phyloP scores from a whole-genome alignment of 192 early-diverging fungal species.

The Mortierella antarctica region DNA sequence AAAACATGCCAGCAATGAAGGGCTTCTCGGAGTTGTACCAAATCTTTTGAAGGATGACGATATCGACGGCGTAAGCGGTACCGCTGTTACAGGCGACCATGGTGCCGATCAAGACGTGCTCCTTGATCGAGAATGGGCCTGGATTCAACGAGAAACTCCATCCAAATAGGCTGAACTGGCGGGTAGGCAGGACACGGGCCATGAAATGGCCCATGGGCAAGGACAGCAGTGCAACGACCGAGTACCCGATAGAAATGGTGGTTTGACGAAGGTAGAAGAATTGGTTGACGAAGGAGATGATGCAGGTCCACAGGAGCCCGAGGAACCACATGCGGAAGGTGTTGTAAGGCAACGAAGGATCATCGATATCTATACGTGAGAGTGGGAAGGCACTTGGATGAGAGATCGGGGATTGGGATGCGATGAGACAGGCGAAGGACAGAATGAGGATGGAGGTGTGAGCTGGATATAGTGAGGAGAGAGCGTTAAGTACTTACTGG shows the following conservation, averaged over 20 bases:
- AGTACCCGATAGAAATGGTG: conserved; percentile 41
- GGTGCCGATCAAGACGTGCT: conserved; percentile 65
- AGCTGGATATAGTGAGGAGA: no score
- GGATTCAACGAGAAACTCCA: conserved; percentile 59
- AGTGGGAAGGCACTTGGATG: no score
- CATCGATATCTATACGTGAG: conserved; percentile 48
- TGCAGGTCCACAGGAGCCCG: conserved; percentile 37
- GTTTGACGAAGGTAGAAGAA: conserved; percentile 60
- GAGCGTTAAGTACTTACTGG: conserved; percentile 12
- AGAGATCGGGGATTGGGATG: no score
- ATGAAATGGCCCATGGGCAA: conserved; percentile 57
- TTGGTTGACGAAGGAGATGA: conserved; percentile 59
- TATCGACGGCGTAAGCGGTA: conserved; percentile 64
- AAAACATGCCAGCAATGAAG: conserved; percentile 57
- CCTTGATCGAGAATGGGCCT: conserved; percentile 68
- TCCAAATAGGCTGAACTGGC: conserved; percentile 56
- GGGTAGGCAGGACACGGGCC: conserved; percentile 49
- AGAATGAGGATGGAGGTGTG: no score
- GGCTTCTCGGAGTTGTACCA: conserved; percentile 64
- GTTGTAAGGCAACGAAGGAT: conserved; percentile 56
- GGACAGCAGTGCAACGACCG: conserved; percentile 58
- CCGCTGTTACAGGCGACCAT: conserved; percentile 56
- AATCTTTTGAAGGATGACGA: conserved; percentile 59
- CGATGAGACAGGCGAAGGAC: no score
- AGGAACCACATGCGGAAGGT: conserved; percentile 63